Evolutionary conservation across 345 rosid species (phyloP), one percentile per base, ranked within the genome.

Genomic region (Laguncularia racemosa): DNA sequence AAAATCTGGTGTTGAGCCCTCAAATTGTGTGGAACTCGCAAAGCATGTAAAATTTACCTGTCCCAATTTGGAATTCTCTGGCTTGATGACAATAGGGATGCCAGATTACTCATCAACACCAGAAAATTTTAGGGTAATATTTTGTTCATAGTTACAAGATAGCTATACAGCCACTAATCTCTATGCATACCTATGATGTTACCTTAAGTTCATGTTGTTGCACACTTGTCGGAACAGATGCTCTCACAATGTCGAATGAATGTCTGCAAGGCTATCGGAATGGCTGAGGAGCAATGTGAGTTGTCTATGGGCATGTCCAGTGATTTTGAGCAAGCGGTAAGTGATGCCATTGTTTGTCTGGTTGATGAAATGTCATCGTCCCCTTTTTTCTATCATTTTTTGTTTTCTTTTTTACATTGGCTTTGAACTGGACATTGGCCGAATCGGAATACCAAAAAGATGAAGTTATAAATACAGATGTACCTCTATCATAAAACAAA

Each of bases 221-320:
- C 20, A 52, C 28, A 44, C 14, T 12, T 53, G 56, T 4, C 16
- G 26, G 59, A 46, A 56, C 86, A 91, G 95, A 70, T 80, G 23
- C 79, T 91, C 48, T 57, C 76, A 49, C 84, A 74, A 63, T 91
- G 95, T 70, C 78, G 85, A 83, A 54, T 52, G 57, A 83, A 82
- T 73, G 89, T 88, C 50, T 91, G 95, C 81, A 79, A 88, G 87
- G 92, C 80, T 20, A 84, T 91, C 17, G 83, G 84, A 65, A 71
- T 81, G 73, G 52, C 63, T 40, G 95, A 81, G 83, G 82, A 81
- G 59, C 73, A 80, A 21, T 86, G 84, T 60, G 96, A 91, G 75
- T 80, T 91, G 43, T 91, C 98, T 14, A 91, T 88, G 96, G 96
- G 96, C 71, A 91, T 91, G 98, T 91, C 96, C 0, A 77, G 87